Evolutionary conservation across 2,329 filamentous ascomycete species (phyloP), one percentile per base, ranked within the genome.

Genomic region (Metarhizium humberi): DNA sequence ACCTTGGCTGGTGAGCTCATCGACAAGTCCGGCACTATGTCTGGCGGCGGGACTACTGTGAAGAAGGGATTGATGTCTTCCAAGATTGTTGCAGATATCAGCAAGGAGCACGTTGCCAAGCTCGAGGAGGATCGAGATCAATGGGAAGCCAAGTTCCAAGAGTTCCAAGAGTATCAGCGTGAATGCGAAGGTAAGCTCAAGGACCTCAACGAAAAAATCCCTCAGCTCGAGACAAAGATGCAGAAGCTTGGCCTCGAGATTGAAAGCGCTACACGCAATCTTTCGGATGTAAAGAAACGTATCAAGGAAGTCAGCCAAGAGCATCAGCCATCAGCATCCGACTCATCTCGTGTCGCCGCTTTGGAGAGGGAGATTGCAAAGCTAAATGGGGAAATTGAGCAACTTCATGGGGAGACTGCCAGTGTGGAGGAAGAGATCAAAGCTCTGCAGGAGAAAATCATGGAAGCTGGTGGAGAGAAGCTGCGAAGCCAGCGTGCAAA

Each of bases 1-100:
- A 99, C 94, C 0, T 81, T 99, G 2, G 90, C 92, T 58, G 94
- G 94, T 51, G 92, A 96, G 70, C 80, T 99, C 53, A 97, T 99
- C 62, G 94, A 99, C 74, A 95, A 95, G 69, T 96, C 92, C 1
- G 94, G 94, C 78, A 97, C 94, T 40, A 97, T 99, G 94, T 96
- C 90, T 56, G 94, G 94, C 76, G 94, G 94, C 78, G 94, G 94
- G 55, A 92, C 84, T 49, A 88, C 89, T 16, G 89, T 94, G 55
- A 92, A 92, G 63, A 90, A 86, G 66, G 95, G 95, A 0, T 84
- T 91, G 56, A 99, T 99, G 95, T 97, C 92, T 0, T 95, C 92
- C 11, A 97, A 96, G 72, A 84, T 95, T 49, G 86, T 88, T n/a
- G 82, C 89, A 1, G 90, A 95, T 56, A 88, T 87, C 16, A 88